These are phyloP conservation scores for Rubus parviflorus DNA, from an alignment of 306 rosid species.

Conservation along the genomic window DNA sequence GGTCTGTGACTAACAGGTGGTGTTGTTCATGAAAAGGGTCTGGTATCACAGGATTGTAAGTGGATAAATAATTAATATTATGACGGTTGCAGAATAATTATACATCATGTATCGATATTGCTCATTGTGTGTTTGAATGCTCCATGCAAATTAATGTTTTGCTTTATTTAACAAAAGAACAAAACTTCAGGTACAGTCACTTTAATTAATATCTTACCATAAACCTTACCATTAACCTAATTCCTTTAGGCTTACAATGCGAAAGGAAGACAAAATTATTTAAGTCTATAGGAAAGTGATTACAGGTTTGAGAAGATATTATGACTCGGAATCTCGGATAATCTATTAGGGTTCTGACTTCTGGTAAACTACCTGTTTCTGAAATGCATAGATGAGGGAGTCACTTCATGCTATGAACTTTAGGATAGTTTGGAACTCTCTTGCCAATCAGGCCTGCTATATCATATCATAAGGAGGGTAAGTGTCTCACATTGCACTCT, in stretches of 20 bases:
- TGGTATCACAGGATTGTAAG: constrained; percentile 81
- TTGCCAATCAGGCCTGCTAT: not conserved
- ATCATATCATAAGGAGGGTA: too few relatives aligned
- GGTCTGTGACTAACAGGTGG: constrained; percentile 59
- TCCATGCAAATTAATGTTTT: not conserved
- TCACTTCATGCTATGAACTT: not conserved
- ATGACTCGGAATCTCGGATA: not conserved
- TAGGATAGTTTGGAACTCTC: not conserved
- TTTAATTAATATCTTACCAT: not conserved
- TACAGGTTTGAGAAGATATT: not conserved
- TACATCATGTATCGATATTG: not conserved
- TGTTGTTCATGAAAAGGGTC: constrained; percentile 90
- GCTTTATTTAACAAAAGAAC: not conserved
- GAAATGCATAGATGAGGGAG: not conserved
- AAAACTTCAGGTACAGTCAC: not conserved
- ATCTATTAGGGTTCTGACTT: not conserved
- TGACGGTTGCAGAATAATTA: not conserved
- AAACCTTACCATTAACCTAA: not conserved
- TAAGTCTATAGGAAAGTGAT: not conserved
- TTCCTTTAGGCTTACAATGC: not conserved
- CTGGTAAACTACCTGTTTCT: not conserved
- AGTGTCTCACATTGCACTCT: too few relatives aligned
- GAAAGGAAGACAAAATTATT: not conserved
- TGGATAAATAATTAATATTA: constrained; percentile 15
- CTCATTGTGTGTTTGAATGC: not conserved